Base-by-base conservation (phyloP, 2,329 filamentous ascomycete species). In the Plenodomus biglobosus region DNA sequence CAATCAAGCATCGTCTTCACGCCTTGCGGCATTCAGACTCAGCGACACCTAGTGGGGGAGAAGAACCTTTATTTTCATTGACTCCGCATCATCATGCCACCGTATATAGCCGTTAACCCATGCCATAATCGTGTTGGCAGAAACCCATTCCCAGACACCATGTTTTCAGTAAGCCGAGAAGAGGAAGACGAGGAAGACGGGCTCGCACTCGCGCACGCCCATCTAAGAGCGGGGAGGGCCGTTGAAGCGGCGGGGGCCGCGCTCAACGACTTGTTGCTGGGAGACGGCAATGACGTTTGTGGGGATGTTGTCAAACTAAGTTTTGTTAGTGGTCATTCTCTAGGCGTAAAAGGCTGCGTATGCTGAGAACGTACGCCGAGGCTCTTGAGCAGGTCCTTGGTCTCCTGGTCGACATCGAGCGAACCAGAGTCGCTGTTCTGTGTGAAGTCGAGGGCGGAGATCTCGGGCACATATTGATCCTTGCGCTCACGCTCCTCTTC, bases 401-500 rank as follows among this genome's bases (percentile, higher is more conserved):
- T 99, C 83, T 99, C 94, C 77, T 84, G 79, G 76, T 99, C 94
- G 73, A 99, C 88, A 70, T 97, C 92, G 71, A 99, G 85, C 78
- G 92, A 87, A 73, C 94, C 94, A 74, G 81, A 87, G 82, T 97
- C 94, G 76, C 84, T 85, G 81, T 88, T 90, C 84, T 96, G 90
- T 74, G 87, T 86, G 83, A 96, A 95, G 85, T 99, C 94, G 76
- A 99, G 88, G 74, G 94, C 94, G 55, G 95, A 99, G 70, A 99
- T 84, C 82, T 99, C 94, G 74, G 94, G 94, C 64, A 99, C 94
- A 83, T 96, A 99, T 84, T 99, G 94, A 84, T 99, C 94, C 89
- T 99, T 99, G 78, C 94, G 88, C 83, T 99, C 94, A 85, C 94
- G 90, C 87, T 99, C 94, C 84, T 99, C 94, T 84, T 99, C 94